Evolutionary conservation across 345 rosid species (phyloP).

Genomic region (Salix arbutifolia): DNA sequence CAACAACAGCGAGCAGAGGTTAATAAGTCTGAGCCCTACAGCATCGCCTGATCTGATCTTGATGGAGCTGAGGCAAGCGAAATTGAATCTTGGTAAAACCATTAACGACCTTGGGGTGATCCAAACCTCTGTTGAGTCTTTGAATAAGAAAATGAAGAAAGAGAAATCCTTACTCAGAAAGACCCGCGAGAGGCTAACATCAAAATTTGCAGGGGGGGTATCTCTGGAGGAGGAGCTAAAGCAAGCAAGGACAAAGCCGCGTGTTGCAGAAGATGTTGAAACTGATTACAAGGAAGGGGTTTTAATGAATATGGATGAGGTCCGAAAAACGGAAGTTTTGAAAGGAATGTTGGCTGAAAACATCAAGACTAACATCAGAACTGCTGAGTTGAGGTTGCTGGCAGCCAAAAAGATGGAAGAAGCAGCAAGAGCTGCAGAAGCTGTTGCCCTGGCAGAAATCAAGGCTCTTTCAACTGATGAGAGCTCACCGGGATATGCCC

Average conservation of each 20-base stretch:
- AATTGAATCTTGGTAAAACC: slow-evolving; percentile 78
- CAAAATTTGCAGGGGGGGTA: slow-evolving; percentile 51
- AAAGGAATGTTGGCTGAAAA: slow-evolving; percentile 31
- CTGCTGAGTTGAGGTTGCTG: slow-evolving; percentile 78
- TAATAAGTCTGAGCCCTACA: slow-evolving; percentile 37
- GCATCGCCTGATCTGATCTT: slow-evolving; percentile 72
- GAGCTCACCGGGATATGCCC: slow-evolving; percentile 35
- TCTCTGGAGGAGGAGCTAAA: slow-evolving; percentile 51
- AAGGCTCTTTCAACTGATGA: slow-evolving; percentile 46
- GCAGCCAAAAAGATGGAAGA: slow-evolving; percentile 99
- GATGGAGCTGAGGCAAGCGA: slow-evolving; percentile 84
- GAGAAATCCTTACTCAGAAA: slow-evolving; percentile 67
- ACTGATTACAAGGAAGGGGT: slow-evolving; percentile 28
- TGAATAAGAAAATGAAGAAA: slow-evolving; percentile 74
- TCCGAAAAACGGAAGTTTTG: slow-evolving; percentile 24
- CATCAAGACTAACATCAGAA: slow-evolving; percentile 38
- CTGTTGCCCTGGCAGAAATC: slow-evolving; percentile 74
- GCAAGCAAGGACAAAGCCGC: slow-evolving; percentile 38
- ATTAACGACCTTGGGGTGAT: slow-evolving; percentile 74
- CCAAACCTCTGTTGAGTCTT: slow-evolving; percentile 69
- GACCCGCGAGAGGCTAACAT: slow-evolving; percentile 56
- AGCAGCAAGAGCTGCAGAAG: slow-evolving; percentile 95
- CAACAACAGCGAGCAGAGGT: slow-evolving; percentile 23
- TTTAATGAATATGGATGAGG: slow-evolving; percentile 45
- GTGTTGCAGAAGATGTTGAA: slow-evolving; percentile 8